Evolutionary conservation across 2,329 filamentous ascomycete species (phyloP).

Genomic region (Phaeosphaeriaceae sp.): DNA sequence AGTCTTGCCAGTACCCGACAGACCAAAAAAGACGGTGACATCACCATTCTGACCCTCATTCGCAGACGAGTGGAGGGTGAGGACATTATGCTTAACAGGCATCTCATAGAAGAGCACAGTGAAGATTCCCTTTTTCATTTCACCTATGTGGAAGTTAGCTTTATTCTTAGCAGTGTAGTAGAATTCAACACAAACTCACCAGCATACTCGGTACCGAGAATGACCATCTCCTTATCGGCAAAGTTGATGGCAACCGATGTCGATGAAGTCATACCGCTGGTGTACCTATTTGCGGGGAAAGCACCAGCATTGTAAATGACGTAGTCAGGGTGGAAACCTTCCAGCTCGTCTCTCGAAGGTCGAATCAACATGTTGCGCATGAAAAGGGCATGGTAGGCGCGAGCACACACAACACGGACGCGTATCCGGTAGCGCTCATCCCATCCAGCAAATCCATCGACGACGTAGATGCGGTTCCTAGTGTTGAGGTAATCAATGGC

Average conservation of each 20-base stretch:
- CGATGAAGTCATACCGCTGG: conserved; percentile 96
- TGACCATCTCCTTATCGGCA: conserved; percentile 99
- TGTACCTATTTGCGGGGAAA: conserved; percentile 98
- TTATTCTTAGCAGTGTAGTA: conserved; percentile 3
- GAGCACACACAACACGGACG: conserved; percentile 96
- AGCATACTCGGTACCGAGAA: conserved; percentile 97
- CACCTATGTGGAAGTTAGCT: conserved; percentile 41
- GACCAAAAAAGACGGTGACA: conserved; percentile 98
- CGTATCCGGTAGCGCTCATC: conserved; percentile 97
- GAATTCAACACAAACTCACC: conserved; percentile 55
- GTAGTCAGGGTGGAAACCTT: conserved; percentile 98
- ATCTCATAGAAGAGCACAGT: conserved; percentile 99
- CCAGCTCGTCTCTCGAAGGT: conserved; percentile 85
- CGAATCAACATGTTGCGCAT: conserved; percentile 99
- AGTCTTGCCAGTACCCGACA: conserved; percentile 98
- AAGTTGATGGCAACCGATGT: conserved; percentile 99
- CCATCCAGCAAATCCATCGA: conserved; percentile 98
- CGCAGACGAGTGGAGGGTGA: conserved; percentile 97
- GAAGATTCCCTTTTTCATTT: conserved; percentile 99
- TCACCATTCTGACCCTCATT: conserved; percentile 96
- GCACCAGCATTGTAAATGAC: conserved; percentile 99
- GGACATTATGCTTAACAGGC: conserved; percentile 99
- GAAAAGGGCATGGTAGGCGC: conserved; percentile 99
- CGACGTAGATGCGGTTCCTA: conserved; percentile 96
- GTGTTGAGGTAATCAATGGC: conserved; percentile 99